Evolutionary conservation across 2,329 filamentous ascomycete species (phyloP), one percentile per base, ranked within the genome.

Genomic region (Fusarium sp.): DNA sequence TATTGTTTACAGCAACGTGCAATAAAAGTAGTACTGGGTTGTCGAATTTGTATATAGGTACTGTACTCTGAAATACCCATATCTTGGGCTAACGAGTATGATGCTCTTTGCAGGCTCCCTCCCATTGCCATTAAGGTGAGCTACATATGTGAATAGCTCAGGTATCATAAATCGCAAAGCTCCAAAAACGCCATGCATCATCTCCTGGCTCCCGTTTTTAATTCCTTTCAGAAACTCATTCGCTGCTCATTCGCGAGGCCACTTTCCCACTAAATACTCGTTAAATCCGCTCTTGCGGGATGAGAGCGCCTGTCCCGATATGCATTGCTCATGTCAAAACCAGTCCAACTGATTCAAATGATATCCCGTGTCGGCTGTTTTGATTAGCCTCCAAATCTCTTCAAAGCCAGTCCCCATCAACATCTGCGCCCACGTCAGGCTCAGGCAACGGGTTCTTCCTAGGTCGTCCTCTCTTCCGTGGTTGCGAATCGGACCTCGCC

Each of bases 401-500:
- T 68, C 59, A 81, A 50, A 76, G 69, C 81, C 80, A 82, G 41
- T 80, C 77, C 50, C 75, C 80, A 16, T 82, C 79, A 37, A 78
- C 61, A 27, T 80, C 79, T 18, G 68, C 78, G 8, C 81, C 79
- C 18, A 79, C 78, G 7, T 82, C 81, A 5, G 78, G 75, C 20
- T 81, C 81, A 21, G 73, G 67, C 53, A 81, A 47, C 40, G 57
- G 50, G 40, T 69, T 81, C 76, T 87, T 87, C 53, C 81, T 79
- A n/a, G 86, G 84, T 20, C 86, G 82, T 11, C 86, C 86, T 28
- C 86, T 80, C 72, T 82, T 82, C 41, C 84, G 80, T 34, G 80
- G 78, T 75, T 85, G 84, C 12, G 86, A 88, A 42, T 78, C 80
- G 4, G 88, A 89, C 43, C 88, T 82, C 48, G 84, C 81, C 53